Evolutionary conservation across 345 rosid species (phyloP), one percentile per base, ranked within the genome.

Genomic region (Eutrema yunnanense): DNA sequence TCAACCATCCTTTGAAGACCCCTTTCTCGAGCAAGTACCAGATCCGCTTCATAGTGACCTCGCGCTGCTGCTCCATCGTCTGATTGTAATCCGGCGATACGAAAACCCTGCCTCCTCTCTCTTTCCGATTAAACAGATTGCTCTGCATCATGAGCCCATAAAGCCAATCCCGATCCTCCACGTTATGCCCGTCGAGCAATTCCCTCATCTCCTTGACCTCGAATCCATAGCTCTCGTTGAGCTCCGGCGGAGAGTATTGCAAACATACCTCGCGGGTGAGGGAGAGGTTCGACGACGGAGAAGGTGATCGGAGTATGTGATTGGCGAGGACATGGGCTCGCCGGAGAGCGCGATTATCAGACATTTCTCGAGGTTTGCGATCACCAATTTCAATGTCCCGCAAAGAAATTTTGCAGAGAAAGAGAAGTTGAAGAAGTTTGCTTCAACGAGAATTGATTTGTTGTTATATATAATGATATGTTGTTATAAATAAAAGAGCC

Each of bases 31-130:
- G 65, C 78, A 94, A 54, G 50, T 79, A 88, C 55, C 38, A 74
- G 60, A 94, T 81, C 73, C 97, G 79, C 65, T 61, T 86, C 97
- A 83, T 78, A 0, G 96, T 94, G 66, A 88, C 82, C 83, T 91
- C 96, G 8, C 98, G 77, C 76, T 94, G 98, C 60, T 89, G 96
- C 82, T 89, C 98, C 97, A 83, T 94, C 32, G 96, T 65, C 84
- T 91, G 97, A 78, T 91, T 91, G 53, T 79, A 91, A 70, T 91
- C 96, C 6, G 97, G 92, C 41, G 74, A 62, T 51, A 87, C 85
- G 62, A 82, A 94, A n/a, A 94, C 73, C 80, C 78, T 84, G 46
- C 88, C 95, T 16, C 95, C 98, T 42, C 80, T 77, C 70, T 79
- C 75, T 38, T 71, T 79, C n/a, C 89, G 92, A 73, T 89, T 89